Evolutionary conservation across 1,284 basidiomycete genomes (phyloP).

Genomic region (Ceratobasidium papillatum): DNA sequence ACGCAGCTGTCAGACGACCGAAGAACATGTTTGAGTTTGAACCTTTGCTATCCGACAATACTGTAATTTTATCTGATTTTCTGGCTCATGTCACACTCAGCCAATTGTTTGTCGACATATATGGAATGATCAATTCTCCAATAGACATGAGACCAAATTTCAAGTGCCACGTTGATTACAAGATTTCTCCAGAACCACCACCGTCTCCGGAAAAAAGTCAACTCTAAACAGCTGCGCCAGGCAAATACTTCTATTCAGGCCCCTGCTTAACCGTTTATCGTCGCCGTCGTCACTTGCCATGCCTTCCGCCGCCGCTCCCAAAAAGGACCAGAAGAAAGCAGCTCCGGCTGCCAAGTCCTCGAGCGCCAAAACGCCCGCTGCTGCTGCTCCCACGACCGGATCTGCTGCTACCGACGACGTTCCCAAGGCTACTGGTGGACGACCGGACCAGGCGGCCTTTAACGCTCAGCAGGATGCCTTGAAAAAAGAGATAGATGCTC

Average conservation of each 20-base stretch:
- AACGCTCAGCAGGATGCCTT: constrained; percentile 85
- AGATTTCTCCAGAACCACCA: constrained; percentile 38
- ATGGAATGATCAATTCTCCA: constrained; percentile 5
- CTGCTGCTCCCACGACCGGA: constrained; percentile 56
- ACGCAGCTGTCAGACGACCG: neutral
- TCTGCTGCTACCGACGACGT: constrained; percentile 56
- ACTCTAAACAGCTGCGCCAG: constrained; percentile 24
- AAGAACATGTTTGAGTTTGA: neutral
- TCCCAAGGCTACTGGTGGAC: constrained; percentile 56
- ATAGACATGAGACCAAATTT: constrained; percentile 12
- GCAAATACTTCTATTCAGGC: constrained; percentile 18
- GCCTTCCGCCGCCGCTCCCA: constrained; percentile 37
- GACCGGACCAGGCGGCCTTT: constrained; percentile 82
- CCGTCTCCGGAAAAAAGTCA: constrained; percentile 15
- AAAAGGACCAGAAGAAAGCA: constrained; percentile 39
- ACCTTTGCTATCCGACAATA: constrained; percentile 14
- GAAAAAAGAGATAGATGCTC: constrained; percentile 81
- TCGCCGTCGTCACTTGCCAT: constrained; percentile 30
- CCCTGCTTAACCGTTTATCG: constrained; percentile 21
- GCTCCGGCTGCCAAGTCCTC: constrained; percentile 37
- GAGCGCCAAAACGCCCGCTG: constrained; percentile 48
- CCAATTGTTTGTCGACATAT: constrained; percentile 1
- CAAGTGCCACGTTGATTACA: constrained; percentile 35
- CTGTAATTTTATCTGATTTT: constrained; percentile 38
- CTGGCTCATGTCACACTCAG: neutral